Percentiles rank a stretch among this genome's conserved stretches.
phyloP scores from a whole-genome alignment of 192 early-diverging fungal species.

The Dissophora ornata region DNA sequence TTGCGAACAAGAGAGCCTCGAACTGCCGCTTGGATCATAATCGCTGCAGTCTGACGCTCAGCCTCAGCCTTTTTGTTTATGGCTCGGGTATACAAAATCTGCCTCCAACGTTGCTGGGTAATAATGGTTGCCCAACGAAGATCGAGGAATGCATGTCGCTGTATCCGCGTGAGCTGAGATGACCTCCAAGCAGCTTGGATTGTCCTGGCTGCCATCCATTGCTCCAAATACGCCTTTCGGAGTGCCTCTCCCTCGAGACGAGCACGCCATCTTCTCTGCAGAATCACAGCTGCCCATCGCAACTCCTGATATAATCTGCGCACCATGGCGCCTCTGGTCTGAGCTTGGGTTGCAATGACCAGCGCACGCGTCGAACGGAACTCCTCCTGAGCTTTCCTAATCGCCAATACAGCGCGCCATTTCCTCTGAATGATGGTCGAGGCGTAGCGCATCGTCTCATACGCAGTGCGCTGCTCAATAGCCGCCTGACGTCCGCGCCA shows the following conservation, averaged over 20 bases:
- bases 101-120: conserved; percentile 41
- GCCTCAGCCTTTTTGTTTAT: background rate
- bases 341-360: conserved; percentile 37
- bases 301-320: conserved; percentile 20
- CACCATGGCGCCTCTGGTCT: conserved; percentile 22
- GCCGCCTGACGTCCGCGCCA: conserved; percentile 38
- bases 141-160: conserved; percentile 22
- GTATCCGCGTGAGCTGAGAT: conserved; percentile 9
- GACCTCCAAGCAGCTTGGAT: conserved; percentile 40
- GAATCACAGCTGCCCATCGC: conserved; percentile 17
- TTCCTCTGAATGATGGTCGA: conserved; percentile 27
- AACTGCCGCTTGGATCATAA: conserved; percentile 33
- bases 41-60: conserved; percentile 21
- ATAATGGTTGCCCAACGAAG: conserved; percentile 26
- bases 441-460: conserved; percentile 9
- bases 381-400: conserved; percentile 22
- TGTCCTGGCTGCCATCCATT: conserved; percentile 23
- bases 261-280: conserved; percentile 41
- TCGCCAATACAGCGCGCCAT: conserved; percentile 34
- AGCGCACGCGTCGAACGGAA: conserved; percentile 11
- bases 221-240: conserved; percentile 19
- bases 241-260: conserved; percentile 6
- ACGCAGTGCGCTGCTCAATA: conserved; percentile 19
- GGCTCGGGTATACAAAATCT: conserved; percentile 10
- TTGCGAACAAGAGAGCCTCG: conserved; percentile 42